Percentiles rank a stretch among this genome's conserved stretches.
phyloP scores from a whole-genome alignment of 345 rosid genomes.

The Cardiospermum halicacabum region DNA sequence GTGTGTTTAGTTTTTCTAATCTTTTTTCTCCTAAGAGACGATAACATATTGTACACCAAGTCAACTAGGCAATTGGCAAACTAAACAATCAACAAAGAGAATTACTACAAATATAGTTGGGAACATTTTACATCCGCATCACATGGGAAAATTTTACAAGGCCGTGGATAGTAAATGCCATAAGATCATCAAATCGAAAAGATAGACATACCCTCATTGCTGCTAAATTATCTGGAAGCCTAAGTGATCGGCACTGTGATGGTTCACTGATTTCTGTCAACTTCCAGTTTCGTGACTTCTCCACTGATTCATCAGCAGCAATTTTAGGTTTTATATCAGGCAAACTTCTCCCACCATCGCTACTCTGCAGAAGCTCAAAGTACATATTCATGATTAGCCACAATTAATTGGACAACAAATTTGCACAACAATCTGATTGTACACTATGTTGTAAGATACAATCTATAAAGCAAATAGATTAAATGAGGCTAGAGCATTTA shows the following conservation, averaged over 20 bases:
- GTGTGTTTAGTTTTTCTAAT: no score
- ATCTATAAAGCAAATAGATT: background rate
- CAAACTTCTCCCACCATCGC: slow-evolving; percentile 42
- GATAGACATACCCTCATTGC: slow-evolving; percentile 49
- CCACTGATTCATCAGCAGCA: slow-evolving; percentile 51
- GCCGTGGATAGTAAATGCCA: background rate
- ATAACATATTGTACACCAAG: no score
- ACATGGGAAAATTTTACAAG: background rate
- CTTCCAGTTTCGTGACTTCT: slow-evolving; percentile 63
- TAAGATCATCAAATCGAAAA: background rate
- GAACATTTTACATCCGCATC: background rate
- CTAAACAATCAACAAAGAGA: no score
- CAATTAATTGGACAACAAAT: background rate
- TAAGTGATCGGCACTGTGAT: slow-evolving; percentile 64
- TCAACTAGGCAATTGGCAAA: no score
- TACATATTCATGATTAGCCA: background rate
- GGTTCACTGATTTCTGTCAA: slow-evolving; percentile 70
- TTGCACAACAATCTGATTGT: background rate
- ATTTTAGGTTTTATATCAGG: slow-evolving; percentile 63
- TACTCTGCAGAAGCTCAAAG: slow-evolving; percentile 38
- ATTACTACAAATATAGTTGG: background rate
- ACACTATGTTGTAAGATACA: background rate
- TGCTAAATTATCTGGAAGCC: slow-evolving; percentile 53
- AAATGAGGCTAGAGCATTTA: background rate
- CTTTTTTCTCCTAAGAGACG: no score